These are phyloP conservation scores for Syzygium oleosum DNA, from an alignment of 345 rosid species.

Conservation along the genomic window DNA sequence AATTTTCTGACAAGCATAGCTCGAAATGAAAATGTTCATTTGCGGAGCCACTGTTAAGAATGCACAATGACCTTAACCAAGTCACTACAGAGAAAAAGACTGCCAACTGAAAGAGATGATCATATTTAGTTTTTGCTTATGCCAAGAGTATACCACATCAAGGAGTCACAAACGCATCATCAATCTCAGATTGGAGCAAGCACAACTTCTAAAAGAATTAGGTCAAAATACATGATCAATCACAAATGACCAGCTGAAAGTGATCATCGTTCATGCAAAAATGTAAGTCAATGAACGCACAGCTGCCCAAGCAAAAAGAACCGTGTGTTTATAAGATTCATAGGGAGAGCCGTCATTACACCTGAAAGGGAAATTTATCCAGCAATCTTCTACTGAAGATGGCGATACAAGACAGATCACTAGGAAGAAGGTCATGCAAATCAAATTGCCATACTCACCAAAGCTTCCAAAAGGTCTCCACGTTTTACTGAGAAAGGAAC, in stretches of 20 bases:
- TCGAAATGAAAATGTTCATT: not conserved
- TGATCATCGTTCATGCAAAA: not conserved
- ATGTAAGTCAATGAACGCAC: not conserved
- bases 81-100: not conserved
- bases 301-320: not conserved
- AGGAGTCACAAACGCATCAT: not conserved
- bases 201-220: not conserved
- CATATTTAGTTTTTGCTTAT: not conserved
- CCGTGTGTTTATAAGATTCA: not conserved
- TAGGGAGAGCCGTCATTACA: not conserved
- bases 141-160: not conserved
- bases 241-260: too few species aligned
- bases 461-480: not conserved
- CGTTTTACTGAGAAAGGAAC: not conserved
- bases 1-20: too few species aligned
- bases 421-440: not conserved
- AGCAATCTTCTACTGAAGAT: not conserved
- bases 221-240: too few species aligned
- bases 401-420: not conserved
- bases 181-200: not conserved
- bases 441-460: not conserved
- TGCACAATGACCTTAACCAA: not conserved
- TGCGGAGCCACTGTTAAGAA: not conserved
- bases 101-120: not conserved
- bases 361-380: not conserved